Evolutionary conservation across 2,329 filamentous ascomycete species (phyloP), one percentile per base, ranked within the genome.

Genomic region (Talaromyces sp.): DNA sequence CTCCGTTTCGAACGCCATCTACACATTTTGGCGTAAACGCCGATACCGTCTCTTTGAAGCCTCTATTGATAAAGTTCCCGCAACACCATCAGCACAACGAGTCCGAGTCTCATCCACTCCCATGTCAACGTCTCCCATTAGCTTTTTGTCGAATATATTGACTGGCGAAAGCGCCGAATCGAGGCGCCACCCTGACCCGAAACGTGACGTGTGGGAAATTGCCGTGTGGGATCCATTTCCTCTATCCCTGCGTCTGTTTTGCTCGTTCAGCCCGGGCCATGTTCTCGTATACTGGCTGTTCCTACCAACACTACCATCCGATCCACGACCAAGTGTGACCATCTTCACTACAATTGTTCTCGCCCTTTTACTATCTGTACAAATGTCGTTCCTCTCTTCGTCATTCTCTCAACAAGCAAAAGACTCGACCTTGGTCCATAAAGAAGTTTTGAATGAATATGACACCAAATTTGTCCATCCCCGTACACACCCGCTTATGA

Each of bases 401-500:
- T 86, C 82, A 35, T 97, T 93, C 74, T 82, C 85, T 3, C 92
- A 93, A 71, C 92, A 97, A 72, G 85, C 85, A 62, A 96, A 92
- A 71, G 94, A 99, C 73, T 85, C 85, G 1, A 82, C 87, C 2
- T 83, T 97, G 53, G 89, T 99, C 61, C 91, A 96, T 66, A 91
- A 89, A 67, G 90, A 97, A 75, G 93, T 97, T 5, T 82, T 97
- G 76, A 88, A 92, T 72, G 94, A 99, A 76, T 99, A 99, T 71
- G 91, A 97, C 71, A 90, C 86, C 66, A 99, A 99, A 77, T 97
- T 89, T 70, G 94, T 99, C 0, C 91, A 95, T 69, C 94, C 94
- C 2, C 84, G 88, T 11, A 84, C 96, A n/a, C 90, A 95, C 67
- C 90, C 89, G 8, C 80, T 89, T 5, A 90, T 95, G 65, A 80